Conservation (phyloP, 305 asterid genomes). For the Euphrasia arctica region DNA sequence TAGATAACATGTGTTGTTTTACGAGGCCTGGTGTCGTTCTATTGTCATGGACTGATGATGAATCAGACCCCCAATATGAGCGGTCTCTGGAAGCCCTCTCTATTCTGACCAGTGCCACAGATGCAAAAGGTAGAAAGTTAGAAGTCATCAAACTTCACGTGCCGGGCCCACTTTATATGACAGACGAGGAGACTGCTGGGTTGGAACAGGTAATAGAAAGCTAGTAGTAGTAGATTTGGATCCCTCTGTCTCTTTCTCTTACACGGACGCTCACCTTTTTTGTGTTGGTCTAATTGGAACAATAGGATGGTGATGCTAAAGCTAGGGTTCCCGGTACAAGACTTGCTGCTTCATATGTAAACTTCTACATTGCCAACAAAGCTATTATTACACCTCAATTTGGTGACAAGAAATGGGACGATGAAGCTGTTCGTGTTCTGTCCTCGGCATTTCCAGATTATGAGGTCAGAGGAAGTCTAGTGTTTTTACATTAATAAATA, state of each 20-base stretch:
- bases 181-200: slow-evolving; percentile 76
- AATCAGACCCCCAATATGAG: slow-evolving; percentile 71
- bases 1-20: slow-evolving; percentile 94
- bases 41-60: slow-evolving; percentile 83
- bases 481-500: neutral
- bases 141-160: slow-evolving; percentile 80
- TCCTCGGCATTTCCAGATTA: slow-evolving; percentile 66
- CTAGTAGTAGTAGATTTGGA: neutral
- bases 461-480: slow-evolving; percentile 42
- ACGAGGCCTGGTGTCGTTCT: slow-evolving; percentile 79
- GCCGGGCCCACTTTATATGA: slow-evolving; percentile 80
- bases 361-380: slow-evolving; percentile 79
- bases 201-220: slow-evolving; percentile 40
- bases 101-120: slow-evolving; percentile 51
- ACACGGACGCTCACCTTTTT: neutral
- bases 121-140: slow-evolving; percentile 73
- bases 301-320: slow-evolving; percentile 63
- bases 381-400: slow-evolving; percentile 87
- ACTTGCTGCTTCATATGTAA: slow-evolving; percentile 84
- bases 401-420: slow-evolving; percentile 89
- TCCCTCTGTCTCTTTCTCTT: neutral
- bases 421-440: slow-evolving; percentile 73
- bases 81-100: slow-evolving; percentile 68
- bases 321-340: slow-evolving; percentile 65
- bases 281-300: slow-evolving; percentile 15